Evolutionary conservation across 306 rosid species (phyloP).

Genomic region (Cicer arietinum): DNA sequence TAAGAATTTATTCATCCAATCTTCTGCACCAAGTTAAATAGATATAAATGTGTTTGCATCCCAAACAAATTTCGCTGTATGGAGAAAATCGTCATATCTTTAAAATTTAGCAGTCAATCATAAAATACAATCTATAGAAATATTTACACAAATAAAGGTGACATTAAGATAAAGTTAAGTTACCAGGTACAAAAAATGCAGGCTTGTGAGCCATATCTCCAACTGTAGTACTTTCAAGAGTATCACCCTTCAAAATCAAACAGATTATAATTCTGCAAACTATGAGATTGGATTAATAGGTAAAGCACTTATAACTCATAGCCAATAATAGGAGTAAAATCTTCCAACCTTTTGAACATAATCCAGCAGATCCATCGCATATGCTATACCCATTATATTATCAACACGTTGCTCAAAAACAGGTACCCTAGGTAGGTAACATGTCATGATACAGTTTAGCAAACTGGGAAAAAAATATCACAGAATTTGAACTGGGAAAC

Average conservation of each 20-base stretch:
- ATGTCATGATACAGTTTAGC: conserved; percentile 19
- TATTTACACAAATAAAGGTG: conserved; percentile 19
- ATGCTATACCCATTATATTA: conserved; percentile 96
- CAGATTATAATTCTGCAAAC: conserved; percentile 65
- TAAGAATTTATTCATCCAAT: conserved; percentile 42
- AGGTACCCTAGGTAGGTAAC: conserved; percentile 78
- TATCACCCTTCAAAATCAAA: conserved; percentile 94
- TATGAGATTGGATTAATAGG: conserved; percentile 60
- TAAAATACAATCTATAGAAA: conserved; percentile 4
- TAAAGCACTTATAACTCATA: conserved; percentile 44
- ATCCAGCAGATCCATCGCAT: conserved; percentile 97
- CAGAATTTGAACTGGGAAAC: conserved; percentile 22
- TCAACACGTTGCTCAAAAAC: conserved; percentile 99
- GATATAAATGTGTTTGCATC: conserved; percentile 19
- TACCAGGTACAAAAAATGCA: conserved; percentile 99
- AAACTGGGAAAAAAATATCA: background rate
- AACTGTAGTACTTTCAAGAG: conserved; percentile 78
- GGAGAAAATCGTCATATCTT: background rate
- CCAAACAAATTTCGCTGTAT: conserved; percentile 29
- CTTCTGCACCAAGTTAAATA: conserved; percentile 5
- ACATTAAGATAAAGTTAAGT: conserved; percentile 41
- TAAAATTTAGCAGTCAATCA: conserved; percentile 10
- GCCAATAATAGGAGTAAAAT: conserved; percentile 41
- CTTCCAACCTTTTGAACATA: conserved; percentile 80
- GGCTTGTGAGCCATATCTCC: conserved; percentile 99